Conservation (phyloP, 108 stramenopile genomes). For the Chaetoceros tenuissimus region DNA sequence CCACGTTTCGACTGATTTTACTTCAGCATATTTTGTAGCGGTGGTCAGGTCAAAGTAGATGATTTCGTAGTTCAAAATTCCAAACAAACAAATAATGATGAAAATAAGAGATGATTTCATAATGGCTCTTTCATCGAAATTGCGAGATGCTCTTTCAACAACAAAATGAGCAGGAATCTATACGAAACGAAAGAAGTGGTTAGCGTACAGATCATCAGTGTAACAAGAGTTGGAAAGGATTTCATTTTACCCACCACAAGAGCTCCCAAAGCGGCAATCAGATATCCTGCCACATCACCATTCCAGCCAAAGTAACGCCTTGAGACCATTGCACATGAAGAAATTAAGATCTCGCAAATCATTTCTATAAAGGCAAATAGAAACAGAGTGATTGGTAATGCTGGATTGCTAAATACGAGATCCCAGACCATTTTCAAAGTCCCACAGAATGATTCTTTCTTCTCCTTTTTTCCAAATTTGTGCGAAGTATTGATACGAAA, state of each 20-base stretch:
- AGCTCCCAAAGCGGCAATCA: constrained; percentile 36
- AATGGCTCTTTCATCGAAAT: constrained; percentile 61
- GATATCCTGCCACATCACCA: constrained; percentile 41
- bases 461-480: background rate
- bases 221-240: too few relatives aligned
- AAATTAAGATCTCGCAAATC: constrained; percentile 54
- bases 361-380: constrained; percentile 49
- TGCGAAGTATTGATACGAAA: constrained; percentile 36
- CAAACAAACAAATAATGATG: constrained; percentile 32
- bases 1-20: background rate
- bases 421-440: constrained; percentile 1
- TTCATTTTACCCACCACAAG: too few relatives aligned
- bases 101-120: constrained; percentile 34
- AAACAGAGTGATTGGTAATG: constrained; percentile 54
- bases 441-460: background rate
- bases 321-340: constrained; percentile 57
- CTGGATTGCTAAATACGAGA: constrained; percentile 35
- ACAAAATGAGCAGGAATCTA: constrained; percentile 55
- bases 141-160: constrained; percentile 43
- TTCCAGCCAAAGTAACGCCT: constrained; percentile 65
- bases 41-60: constrained; percentile 17
- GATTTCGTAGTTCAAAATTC: constrained; percentile 48
- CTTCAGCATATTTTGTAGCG: background rate
- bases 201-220: too few relatives aligned
- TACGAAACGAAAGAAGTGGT: too few relatives aligned